Evolutionary conservation across 805 yeast species (phyloP).

Genomic region (Priceomyces carsonii): DNA sequence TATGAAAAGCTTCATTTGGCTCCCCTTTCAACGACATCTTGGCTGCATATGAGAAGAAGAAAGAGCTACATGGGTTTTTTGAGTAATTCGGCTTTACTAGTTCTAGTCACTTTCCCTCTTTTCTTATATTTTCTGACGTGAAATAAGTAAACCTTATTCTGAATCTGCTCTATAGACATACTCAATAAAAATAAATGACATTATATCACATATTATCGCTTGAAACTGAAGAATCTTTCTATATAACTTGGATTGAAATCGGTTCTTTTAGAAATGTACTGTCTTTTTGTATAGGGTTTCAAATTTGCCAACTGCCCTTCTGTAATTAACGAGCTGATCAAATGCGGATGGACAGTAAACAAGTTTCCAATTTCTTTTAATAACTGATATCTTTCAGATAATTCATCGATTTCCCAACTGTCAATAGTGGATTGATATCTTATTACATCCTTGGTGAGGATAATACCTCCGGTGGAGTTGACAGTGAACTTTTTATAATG

Average conservation of each 20-base stretch:
- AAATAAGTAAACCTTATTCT: too few species aligned
- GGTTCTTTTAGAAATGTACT: slow-evolving; percentile 65
- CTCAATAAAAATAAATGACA: too few species aligned
- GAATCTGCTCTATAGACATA: too few species aligned
- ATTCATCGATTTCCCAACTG: slow-evolving; percentile 61
- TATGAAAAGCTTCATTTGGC: too few species aligned
- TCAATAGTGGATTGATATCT: slow-evolving; percentile 70
- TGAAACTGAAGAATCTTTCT: slow-evolving; percentile 45
- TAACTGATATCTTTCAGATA: slow-evolving; percentile 65
- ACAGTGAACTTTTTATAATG: slow-evolving; percentile 79
- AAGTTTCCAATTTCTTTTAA: slow-evolving; percentile 81
- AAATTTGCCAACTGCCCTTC: slow-evolving; percentile 77
- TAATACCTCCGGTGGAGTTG: slow-evolving; percentile 78
- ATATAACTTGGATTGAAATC: slow-evolving; percentile 63
- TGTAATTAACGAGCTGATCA: slow-evolving; percentile 71
- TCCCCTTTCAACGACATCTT: neutral
- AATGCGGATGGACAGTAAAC: slow-evolving; percentile 81
- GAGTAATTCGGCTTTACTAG: neutral
- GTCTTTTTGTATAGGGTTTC: slow-evolving; percentile 61
- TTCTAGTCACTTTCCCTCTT: neutral
- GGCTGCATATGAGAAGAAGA: neutral
- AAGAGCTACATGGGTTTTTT: neutral
- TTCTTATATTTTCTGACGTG: too few species aligned
- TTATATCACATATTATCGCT: slow-evolving; percentile 11
- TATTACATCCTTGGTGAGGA: slow-evolving; percentile 79